phyloP scores from a whole-genome alignment of 2,329 filamentous ascomycete genomes.

The Cytospora schulzeri region DNA sequence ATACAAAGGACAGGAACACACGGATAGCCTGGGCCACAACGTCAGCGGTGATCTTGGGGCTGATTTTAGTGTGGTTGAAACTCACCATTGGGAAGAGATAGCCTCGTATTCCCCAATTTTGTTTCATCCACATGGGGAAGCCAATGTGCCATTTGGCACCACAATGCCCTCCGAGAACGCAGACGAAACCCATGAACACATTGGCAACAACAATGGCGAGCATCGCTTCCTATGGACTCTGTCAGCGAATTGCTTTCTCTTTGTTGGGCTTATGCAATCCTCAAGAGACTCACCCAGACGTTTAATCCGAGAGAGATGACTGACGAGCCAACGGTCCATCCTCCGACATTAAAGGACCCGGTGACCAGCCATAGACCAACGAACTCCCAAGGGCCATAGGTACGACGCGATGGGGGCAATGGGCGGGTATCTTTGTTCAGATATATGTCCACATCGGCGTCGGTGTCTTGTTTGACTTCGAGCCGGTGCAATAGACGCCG shows the following conservation, averaged over 20 bases:
- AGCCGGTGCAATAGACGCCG: constrained; percentile 28
- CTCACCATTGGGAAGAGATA: constrained; percentile 31
- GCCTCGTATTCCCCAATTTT: constrained; percentile 35
- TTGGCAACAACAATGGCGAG: constrained; percentile 33
- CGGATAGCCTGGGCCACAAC: background rate
- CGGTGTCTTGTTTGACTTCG: constrained; percentile 32
- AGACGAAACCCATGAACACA: constrained; percentile 33
- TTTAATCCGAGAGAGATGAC: constrained; percentile 36
- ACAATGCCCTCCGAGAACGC: constrained; percentile 33
- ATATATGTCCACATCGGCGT: constrained; percentile 32
- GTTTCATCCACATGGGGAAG: constrained; percentile 34
- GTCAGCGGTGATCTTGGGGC: background rate
- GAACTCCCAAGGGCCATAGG: constrained; percentile 38
- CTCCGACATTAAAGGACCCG: constrained; percentile 39
- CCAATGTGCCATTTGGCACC: constrained; percentile 36
- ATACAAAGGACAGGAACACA: constrained; percentile 34
- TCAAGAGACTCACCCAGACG: constrained; percentile 21
- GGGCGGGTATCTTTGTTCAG: constrained; percentile 37
- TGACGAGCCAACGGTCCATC: constrained; percentile 38
- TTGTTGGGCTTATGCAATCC: too few relatives aligned
- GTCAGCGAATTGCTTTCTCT: background rate
- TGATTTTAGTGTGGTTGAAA: too few relatives aligned
- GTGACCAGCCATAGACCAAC: constrained; percentile 39
- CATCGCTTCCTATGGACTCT: constrained; percentile 29
- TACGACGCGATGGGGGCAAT: constrained; percentile 35